A percentile compares a stretch with the other conserved stretches of the same genome.
Conservation (phyloP, 2,329 filamentous ascomycete genomes). For the Trichophyton benhamiae region DNA sequence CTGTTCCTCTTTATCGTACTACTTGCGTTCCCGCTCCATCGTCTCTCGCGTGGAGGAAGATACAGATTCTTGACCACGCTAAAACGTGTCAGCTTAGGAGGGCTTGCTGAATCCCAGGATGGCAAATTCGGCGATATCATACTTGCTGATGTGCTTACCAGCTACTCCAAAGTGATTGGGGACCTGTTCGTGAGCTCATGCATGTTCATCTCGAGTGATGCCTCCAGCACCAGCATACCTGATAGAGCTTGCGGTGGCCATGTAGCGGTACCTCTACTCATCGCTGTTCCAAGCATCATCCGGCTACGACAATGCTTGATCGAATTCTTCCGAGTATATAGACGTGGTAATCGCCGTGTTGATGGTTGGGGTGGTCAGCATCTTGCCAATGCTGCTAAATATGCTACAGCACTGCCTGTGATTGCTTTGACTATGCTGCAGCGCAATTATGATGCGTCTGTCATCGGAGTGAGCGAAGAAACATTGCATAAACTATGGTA, state of each 20-base stretch:
- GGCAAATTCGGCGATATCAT: conserved; percentile 92
- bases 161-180: conserved; percentile 81
- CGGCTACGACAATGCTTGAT: conserved; percentile 85
- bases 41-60: conserved; percentile 57
- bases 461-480: conserved; percentile 43
- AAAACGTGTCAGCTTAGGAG: conserved; percentile 67
- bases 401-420: conserved; percentile 86
- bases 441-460: conserved; percentile 45
- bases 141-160: conserved; percentile 85
- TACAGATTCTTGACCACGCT: conserved; percentile 63
- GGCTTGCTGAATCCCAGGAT: conserved; percentile 71
- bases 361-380: conserved; percentile 72
- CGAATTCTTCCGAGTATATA: conserved; percentile 63
- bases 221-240: conserved; percentile 65
- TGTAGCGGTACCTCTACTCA: conserved; percentile 69
- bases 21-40: conserved; percentile 61
- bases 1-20: conserved; percentile 59
- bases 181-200: conserved; percentile 81
- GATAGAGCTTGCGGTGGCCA: conserved; percentile 70
- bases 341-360: conserved; percentile 33
- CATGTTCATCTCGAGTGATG: conserved; percentile 68
- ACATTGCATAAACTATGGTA: conserved; percentile 45
- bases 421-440: conserved; percentile 68
- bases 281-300: conserved; percentile 71
- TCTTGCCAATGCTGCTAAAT: conserved; percentile 87